Base-by-base conservation (phyloP, 306 rosid species). In the Vicia faba region DNA sequence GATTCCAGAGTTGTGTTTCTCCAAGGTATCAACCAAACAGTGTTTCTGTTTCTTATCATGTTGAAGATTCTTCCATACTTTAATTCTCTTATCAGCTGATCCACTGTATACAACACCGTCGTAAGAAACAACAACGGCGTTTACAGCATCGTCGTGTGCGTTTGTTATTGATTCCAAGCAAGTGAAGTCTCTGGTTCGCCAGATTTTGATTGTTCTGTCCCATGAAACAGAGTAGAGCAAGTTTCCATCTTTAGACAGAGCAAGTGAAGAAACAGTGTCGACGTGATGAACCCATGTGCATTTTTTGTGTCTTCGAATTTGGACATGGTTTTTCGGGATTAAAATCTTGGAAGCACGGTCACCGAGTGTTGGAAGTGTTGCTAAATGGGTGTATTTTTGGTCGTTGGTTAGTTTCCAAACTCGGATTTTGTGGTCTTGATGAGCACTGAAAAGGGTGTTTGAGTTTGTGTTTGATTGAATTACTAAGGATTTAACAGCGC, bases 251-350 rank as follows among this genome's bases (percentile, higher is more conserved):
- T 40, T 65, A 9, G 98, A 93, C 7, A 89, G 41, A 58, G 98
- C 90, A 0, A 93, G 81, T 0, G 89, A 87, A 0, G 98, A 86
- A 4, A 93, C 96, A 0, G 98, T 39, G 76, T 93, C 97, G 0
- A 93, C 98, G 56, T 93, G 98, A 20, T 93, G 96, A 1, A 93
- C 91, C 98, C 97, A 89, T 1, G 96, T 88, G 79, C 91, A 48
- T 65, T 78, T 93, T 63, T 87, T 89, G 81, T 93, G 98, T 78
- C 98, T 72, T 58, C 97, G 81, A 57, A 89, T 86, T 39, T 80
- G 84, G 1, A 93, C 87, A 28, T 83, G 93, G 80, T 88, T 88
- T 54, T 83, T 88, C 0, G 95, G 91, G 55, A 71, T 62, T 66
- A 89, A 50, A 0, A 86, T 71, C 73, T 82, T 89, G 3, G 78